Evolutionary conservation across 495 filamentous ascomycete species (phyloP).

Genomic region (Aspergillus conjunctus): DNA sequence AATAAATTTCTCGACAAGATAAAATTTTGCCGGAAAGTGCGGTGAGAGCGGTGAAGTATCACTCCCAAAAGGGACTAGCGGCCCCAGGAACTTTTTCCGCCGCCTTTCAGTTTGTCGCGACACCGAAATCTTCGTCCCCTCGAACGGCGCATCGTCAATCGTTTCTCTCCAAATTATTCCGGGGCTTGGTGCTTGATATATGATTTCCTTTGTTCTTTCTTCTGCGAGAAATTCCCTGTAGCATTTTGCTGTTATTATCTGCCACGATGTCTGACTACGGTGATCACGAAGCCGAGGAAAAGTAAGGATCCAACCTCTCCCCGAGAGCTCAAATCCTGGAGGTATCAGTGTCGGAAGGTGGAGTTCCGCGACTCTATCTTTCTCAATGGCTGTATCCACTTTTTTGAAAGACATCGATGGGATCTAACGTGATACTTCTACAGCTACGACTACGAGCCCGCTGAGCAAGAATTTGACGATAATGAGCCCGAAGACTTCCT

Average conservation of each 20-base stretch:
- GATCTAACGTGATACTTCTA: slow-evolving; percentile 26
- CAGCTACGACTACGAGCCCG: slow-evolving; percentile 57
- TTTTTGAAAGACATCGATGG: slow-evolving; percentile 7
- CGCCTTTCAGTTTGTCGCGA: slow-evolving; percentile 35
- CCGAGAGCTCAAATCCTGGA: not conserved
- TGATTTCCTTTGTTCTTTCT: slow-evolving; percentile 28
- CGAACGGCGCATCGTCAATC: slow-evolving; percentile 20
- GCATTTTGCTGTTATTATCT: slow-evolving; percentile 8
- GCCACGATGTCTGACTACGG: slow-evolving; percentile 84
- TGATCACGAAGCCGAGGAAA: slow-evolving; percentile 65
- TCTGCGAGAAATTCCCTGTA: slow-evolving; percentile 9
- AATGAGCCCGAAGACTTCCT: slow-evolving; percentile 61
- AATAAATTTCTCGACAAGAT: slow-evolving; percentile 22
- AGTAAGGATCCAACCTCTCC: slow-evolving; percentile 34
- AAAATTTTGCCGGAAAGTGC: slow-evolving; percentile 38
- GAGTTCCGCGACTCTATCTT: not conserved
- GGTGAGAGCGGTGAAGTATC: slow-evolving; percentile 34
- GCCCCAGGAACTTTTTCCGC: slow-evolving; percentile 43
- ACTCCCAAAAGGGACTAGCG: slow-evolving; percentile 35
- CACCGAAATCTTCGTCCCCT: slow-evolving; percentile 25
- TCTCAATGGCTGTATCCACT: slow-evolving; percentile 3
- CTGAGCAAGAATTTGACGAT: slow-evolving; percentile 66
- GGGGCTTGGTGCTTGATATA: slow-evolving; percentile 16
- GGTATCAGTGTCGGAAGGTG: too few species aligned
- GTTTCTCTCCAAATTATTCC: slow-evolving; percentile 18